Evolutionary conservation across 176 grass and related monocot genomes (phyloP).

Genomic region (Urochloa ruziziensis): DNA sequence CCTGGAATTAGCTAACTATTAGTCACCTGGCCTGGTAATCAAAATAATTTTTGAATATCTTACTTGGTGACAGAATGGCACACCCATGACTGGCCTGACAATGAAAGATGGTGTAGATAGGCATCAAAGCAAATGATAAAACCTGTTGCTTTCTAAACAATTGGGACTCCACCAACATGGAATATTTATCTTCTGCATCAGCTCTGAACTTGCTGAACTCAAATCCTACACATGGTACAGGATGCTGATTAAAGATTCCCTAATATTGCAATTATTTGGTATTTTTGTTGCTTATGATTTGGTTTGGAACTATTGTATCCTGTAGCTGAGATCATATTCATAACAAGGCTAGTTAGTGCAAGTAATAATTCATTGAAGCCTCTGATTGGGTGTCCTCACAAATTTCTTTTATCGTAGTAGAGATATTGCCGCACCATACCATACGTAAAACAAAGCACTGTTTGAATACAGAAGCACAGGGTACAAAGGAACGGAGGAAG

Average conservation of each 20-base stretch:
- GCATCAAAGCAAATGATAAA: conserved; percentile 43
- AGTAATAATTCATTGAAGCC: conserved; percentile 41
- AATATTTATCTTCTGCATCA: conserved; percentile 48
- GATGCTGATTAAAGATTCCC: conserved; percentile 30
- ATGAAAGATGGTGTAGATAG: conserved; percentile 37
- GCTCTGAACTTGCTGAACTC: conserved; percentile 26
- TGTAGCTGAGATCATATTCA: conserved; percentile 21
- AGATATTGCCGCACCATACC: conserved; percentile 24
- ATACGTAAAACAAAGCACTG: conserved; percentile 38
- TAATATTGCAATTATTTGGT: conserved; percentile 14
- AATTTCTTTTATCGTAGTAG: conserved; percentile 26
- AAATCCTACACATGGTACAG: conserved; percentile 19
- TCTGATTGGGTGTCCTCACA: conserved; percentile 13
- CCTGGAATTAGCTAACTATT: conserved; percentile 37
- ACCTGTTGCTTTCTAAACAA: conserved; percentile 36
- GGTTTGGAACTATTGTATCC: conserved; percentile 12
- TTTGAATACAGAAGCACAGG: conserved; percentile 41
- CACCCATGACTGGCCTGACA: conserved; percentile 40
- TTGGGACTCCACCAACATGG: conserved; percentile 27
- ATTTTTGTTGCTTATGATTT: not conserved
- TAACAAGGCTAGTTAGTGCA: conserved; percentile 36
- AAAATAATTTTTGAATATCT: conserved; percentile 34
- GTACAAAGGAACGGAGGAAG: conserved; percentile 32
- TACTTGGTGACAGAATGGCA: conserved; percentile 27
- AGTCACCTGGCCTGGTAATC: conserved; percentile 31